Percentiles rank a stretch among this genome's conserved stretches.
Evolutionary conservation across 1,284 basidiomycete species (phyloP).

Genomic region (Malassezia sympodialis): DNA sequence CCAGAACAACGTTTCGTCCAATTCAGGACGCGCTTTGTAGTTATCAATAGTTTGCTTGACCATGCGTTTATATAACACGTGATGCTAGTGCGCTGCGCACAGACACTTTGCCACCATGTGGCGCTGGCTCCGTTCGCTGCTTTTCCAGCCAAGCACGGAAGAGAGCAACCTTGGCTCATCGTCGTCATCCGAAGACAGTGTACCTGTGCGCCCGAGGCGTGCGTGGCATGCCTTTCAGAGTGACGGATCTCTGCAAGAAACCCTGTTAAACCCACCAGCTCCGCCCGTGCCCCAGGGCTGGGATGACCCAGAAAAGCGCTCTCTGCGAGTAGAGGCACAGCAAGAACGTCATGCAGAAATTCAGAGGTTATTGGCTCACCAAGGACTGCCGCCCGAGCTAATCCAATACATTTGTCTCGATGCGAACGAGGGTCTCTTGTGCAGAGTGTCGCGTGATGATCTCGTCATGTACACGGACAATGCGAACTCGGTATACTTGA

Average conservation of each 20-base stretch:
- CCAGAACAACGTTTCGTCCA: not conserved
- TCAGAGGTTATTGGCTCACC: not conserved
- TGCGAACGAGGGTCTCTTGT: slow-evolving; percentile 1
- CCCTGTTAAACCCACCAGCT: not conserved
- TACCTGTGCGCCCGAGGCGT: not conserved
- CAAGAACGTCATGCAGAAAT: not conserved
- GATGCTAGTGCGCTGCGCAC: not conserved
- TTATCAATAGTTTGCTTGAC: not conserved
- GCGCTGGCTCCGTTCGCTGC: not conserved
- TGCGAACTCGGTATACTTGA: slow-evolving; percentile 9
- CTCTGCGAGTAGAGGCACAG: not conserved
- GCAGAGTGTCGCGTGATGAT: slow-evolving; percentile 1
- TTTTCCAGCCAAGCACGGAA: not conserved
- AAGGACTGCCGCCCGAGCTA: slow-evolving; percentile 10
- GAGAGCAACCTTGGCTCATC: not conserved
- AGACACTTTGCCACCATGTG: not conserved
- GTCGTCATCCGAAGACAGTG: not conserved
- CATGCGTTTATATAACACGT: not conserved
- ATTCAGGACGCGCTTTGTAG: not conserved
- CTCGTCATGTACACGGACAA: slow-evolving; percentile 3
- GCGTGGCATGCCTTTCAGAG: not conserved
- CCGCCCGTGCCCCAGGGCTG: not conserved
- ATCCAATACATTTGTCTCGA: not conserved
- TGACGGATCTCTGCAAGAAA: not conserved
- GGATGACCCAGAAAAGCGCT: not conserved